phyloP scores from a whole-genome alignment of 2,329 filamentous ascomycete genomes.

The Botrytis medusae region DNA sequence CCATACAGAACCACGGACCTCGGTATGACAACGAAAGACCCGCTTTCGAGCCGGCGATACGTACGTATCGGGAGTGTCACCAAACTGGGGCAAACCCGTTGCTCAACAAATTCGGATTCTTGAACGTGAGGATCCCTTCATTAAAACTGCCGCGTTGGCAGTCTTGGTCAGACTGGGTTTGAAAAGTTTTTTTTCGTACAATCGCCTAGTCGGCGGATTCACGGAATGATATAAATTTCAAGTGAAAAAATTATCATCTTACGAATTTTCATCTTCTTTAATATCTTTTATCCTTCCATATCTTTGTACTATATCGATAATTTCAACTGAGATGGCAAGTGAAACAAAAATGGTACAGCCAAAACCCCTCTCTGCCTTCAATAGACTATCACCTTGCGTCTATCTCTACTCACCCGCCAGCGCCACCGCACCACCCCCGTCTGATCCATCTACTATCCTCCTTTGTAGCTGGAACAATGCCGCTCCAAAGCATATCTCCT shows the following conservation, averaged over 20 bases:
- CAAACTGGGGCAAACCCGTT: not conserved
- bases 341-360: not conserved
- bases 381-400: slow-evolving; percentile 29
- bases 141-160: not conserved
- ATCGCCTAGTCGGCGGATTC: not conserved
- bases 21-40: slow-evolving; percentile 2
- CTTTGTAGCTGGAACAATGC: slow-evolving; percentile 61
- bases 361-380: slow-evolving; percentile 34
- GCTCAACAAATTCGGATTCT: not conserved
- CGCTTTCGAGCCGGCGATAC: slow-evolving; percentile 6
- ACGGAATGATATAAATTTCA: not conserved
- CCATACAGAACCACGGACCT: not conserved
- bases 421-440: not conserved
- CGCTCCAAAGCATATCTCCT: slow-evolving; percentile 53
- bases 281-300: not conserved
- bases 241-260: not conserved
- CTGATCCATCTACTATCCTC: slow-evolving; percentile 44
- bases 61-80: not conserved
- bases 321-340: not conserved
- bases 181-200: not conserved
- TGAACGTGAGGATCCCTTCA: not conserved
- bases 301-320: not conserved
- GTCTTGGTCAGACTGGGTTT: not conserved
- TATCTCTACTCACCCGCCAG: slow-evolving; percentile 29
- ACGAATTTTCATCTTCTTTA: not conserved